These are phyloP conservation scores for Cornus controversa DNA, from an alignment of 148 eudicot genomes.

Conservation along the genomic window DNA sequence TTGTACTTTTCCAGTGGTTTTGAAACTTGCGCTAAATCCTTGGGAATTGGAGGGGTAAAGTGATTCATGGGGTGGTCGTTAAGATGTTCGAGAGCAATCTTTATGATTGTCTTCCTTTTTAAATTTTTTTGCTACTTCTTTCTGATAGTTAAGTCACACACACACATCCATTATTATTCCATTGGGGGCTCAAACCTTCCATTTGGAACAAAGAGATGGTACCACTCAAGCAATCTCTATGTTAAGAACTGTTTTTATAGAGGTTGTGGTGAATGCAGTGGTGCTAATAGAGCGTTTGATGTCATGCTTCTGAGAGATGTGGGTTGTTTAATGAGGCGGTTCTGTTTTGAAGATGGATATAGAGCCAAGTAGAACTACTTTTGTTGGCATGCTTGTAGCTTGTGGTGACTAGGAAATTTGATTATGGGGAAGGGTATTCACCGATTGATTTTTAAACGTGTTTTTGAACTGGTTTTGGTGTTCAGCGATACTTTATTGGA, in stretches of 20 bases:
- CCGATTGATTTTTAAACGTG: background rate
- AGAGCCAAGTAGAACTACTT: background rate
- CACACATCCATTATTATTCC: no score
- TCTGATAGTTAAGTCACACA: no score
- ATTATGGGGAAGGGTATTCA: background rate
- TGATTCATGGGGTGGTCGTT: constrained; percentile 9
- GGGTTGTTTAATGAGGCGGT: background rate
- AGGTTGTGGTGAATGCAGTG: background rate
- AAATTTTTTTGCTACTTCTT: no score
- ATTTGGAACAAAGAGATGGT: no score
- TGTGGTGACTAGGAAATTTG: background rate
- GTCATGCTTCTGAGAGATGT: background rate
- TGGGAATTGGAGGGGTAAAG: constrained; percentile 3
- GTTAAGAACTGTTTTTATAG: background rate
- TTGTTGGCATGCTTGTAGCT: constrained; percentile 4
- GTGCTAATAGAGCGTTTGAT: background rate
- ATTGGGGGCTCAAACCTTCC: no score
- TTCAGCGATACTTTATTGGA: background rate
- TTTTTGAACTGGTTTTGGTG: background rate
- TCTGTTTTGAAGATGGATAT: background rate
- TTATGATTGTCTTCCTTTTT: no score
- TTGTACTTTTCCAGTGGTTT: background rate
- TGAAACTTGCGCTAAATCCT: constrained; percentile 3
- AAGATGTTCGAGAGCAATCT: background rate
- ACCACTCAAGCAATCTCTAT: no score